These are phyloP conservation scores for Fomitopsis pinicola DNA, from an alignment of 1,284 basidiomycete genomes.

Conservation along the genomic window DNA sequence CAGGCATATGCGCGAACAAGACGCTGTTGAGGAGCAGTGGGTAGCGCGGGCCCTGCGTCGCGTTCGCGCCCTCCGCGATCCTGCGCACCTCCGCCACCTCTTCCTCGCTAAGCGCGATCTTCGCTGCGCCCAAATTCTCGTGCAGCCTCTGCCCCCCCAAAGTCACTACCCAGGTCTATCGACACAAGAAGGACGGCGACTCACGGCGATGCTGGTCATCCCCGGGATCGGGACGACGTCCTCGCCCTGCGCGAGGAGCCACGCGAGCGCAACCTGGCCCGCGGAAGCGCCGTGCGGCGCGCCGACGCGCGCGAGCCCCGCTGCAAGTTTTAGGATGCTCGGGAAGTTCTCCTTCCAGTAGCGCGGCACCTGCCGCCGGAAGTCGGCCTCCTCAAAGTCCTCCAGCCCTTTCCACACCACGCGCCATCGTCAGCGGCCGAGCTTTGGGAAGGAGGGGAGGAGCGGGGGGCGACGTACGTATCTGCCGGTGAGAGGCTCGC, in stretches of 20 bases:
- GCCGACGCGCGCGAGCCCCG: slow-evolving; percentile 32
- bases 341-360: slow-evolving; percentile 40
- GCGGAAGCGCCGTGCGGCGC: slow-evolving; percentile 31
- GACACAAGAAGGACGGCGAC: not conserved
- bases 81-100: slow-evolving; percentile 29
- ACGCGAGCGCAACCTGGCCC: slow-evolving; percentile 41
- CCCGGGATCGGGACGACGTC: slow-evolving; percentile 39
- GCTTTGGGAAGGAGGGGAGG: not conserved
- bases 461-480: slow-evolving; percentile 35
- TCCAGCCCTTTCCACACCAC: not conserved
- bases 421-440: not conserved
- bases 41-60: slow-evolving; percentile 16
- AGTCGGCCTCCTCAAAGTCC: slow-evolving; percentile 50
- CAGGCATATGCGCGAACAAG: slow-evolving; percentile 18
- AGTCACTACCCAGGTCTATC: not conserved
- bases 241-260: slow-evolving; percentile 35
- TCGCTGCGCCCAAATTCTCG: slow-evolving; percentile 34
- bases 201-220: slow-evolving; percentile 20
- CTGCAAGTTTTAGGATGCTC: slow-evolving; percentile 38
- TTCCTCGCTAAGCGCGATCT: slow-evolving; percentile 28
- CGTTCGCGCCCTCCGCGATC: slow-evolving; percentile 25
- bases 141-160: slow-evolving; percentile 35
- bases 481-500: slow-evolving; percentile 58
- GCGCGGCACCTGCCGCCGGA: slow-evolving; percentile 33
- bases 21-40: slow-evolving; percentile 8